Evolutionary conservation across 2,329 filamentous ascomycete genomes (phyloP).

Genomic region (Colletotrichum coccodes): DNA sequence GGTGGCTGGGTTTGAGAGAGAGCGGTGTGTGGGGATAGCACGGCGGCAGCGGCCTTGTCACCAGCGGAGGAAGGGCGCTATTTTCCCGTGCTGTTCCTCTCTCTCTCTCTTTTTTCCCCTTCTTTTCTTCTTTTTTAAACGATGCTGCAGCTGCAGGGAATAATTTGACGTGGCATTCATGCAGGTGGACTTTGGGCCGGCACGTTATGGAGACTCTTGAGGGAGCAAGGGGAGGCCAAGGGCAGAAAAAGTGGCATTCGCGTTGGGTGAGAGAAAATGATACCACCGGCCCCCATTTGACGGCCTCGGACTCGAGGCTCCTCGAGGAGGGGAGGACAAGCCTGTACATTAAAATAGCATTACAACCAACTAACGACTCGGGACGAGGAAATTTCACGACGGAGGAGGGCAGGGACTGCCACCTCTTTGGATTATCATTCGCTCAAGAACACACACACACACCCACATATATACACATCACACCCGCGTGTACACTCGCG

Average conservation of each 20-base stretch:
- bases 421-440: background rate
- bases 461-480: too few relatives aligned
- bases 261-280: background rate
- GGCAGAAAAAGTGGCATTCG: background rate
- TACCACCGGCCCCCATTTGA: background rate
- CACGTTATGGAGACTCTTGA: background rate
- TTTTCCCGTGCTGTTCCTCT: background rate
- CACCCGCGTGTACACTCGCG: too few relatives aligned
- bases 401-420: background rate
- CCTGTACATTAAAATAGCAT: background rate
- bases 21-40: conserved; percentile 33
- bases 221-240: background rate
- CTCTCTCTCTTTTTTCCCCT: background rate
- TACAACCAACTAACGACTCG: background rate
- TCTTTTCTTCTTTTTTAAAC: background rate
- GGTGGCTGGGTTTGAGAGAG: conserved; percentile 23
- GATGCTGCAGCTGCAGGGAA: conserved; percentile 26
- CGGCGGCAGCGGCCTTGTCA: conserved; percentile 27
- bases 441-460: background rate
- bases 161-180: conserved; percentile 21
- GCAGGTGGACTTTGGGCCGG: background rate
- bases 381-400: background rate
- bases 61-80: background rate
- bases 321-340: background rate
- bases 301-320: background rate